phyloP scores from a whole-genome alignment of 2,329 filamentous ascomycete genomes.

The Waltergamsia citrina region DNA sequence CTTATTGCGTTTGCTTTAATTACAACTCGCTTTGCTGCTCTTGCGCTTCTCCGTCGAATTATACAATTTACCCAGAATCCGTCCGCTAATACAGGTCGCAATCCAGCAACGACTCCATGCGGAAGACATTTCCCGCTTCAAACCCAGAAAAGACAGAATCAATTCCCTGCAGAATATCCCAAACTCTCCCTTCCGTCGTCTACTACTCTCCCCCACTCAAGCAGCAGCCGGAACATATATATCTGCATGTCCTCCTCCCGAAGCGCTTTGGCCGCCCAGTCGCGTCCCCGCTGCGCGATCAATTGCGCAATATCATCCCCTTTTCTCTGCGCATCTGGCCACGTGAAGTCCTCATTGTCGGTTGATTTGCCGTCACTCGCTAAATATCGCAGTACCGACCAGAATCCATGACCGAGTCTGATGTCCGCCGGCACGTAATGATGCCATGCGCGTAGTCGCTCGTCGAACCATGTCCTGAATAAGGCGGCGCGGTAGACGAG shows the following conservation, averaged over 20 bases:
- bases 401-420: slow-evolving; percentile 43
- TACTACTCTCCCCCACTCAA: slow-evolving; percentile 60
- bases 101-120: no score
- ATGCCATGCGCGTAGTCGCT: slow-evolving; percentile 48
- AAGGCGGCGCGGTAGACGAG: slow-evolving; percentile 55
- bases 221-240: slow-evolving; percentile 61
- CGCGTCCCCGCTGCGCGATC: slow-evolving; percentile 24
- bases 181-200: slow-evolving; percentile 39
- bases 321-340: background rate
- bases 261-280: slow-evolving; percentile 49
- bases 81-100: no score
- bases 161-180: slow-evolving; percentile 12
- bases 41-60: no score
- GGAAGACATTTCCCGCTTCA: no score
- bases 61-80: no score
- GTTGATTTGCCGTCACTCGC: background rate
- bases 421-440: slow-evolving; percentile 56
- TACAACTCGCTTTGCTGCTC: no score
- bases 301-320: slow-evolving; percentile 9
- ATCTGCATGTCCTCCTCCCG: slow-evolving; percentile 65
- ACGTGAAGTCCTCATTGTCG: background rate
- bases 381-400: slow-evolving; percentile 34
- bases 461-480: slow-evolving; percentile 57
- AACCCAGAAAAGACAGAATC: no score
- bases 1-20: no score